Conservation (phyloP, 306 rosid species). For the Cicer pinnatifidum region DNA sequence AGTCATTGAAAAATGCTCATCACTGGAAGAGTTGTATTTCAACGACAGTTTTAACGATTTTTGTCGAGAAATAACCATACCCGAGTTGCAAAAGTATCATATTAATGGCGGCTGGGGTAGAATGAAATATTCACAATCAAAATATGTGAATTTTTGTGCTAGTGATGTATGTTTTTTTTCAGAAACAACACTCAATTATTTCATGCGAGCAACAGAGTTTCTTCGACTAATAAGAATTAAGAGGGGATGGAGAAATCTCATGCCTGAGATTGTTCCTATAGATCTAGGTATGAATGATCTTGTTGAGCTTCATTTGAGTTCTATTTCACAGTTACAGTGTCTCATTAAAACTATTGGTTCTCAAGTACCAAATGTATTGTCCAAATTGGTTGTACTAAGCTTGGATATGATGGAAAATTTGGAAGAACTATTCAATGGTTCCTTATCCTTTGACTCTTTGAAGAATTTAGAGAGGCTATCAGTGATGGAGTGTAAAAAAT, state of each 20-base stretch:
- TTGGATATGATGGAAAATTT: not conserved
- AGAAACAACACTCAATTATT: not conserved
- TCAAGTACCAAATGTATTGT: not conserved
- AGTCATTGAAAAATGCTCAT: conserved; percentile 26
- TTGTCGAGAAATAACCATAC: not conserved
- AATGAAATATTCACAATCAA: not conserved
- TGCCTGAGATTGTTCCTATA: conserved; percentile 19
- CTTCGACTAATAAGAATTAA: fast-evolving
- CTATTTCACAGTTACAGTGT: not conserved
- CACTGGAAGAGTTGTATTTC: conserved; percentile 29
- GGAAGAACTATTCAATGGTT: not conserved
- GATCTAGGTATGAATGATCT: not conserved
- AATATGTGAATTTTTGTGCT: fast-evolving
- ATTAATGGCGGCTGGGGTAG: fast-evolving
- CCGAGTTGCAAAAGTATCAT: not conserved
- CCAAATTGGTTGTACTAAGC: not conserved
- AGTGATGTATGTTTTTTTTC: not conserved
- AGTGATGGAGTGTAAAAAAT: fast-evolving
- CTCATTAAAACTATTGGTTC: not conserved
- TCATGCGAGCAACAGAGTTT: not conserved
- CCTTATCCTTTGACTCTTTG: not conserved
- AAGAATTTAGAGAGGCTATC: not conserved
- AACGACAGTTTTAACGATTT: no score
- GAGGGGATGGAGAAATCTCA: not conserved
- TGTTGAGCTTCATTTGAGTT: fast-evolving